These are phyloP conservation scores for Macadamia tetraphylla DNA, from an alignment of 164 flowering plant species.

Conservation along the genomic window DNA sequence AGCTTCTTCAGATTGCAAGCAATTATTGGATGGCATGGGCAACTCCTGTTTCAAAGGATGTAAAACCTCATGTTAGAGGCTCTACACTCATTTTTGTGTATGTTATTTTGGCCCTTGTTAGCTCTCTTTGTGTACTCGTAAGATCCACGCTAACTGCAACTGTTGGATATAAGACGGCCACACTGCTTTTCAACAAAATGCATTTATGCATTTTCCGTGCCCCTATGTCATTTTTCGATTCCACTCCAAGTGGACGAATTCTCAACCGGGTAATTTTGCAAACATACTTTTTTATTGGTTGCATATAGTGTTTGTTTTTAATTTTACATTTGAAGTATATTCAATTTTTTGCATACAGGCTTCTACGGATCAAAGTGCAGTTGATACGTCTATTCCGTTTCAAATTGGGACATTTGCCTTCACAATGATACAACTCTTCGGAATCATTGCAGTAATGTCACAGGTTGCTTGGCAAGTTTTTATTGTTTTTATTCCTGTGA, in stretches of 20 bases:
- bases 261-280: conserved; percentile 60
- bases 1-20: conserved; percentile 78
- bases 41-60: conserved; percentile 58
- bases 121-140: conserved; percentile 55
- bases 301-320: not conserved
- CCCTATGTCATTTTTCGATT: conserved; percentile 93
- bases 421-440: conserved; percentile 61
- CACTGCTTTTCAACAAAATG: conserved; percentile 70
- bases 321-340: not conserved
- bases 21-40: conserved; percentile 99
- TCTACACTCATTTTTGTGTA: conserved; percentile 53
- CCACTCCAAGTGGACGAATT: conserved; percentile 92
- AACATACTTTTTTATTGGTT: not conserved
- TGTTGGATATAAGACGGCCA: conserved; percentile 71
- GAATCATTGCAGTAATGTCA: conserved; percentile 83
- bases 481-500: conserved; percentile 67
- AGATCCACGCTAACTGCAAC: conserved; percentile 50
- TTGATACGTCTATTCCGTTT: conserved; percentile 50
- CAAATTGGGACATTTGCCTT: conserved; percentile 44
- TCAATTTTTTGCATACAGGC: conserved; percentile 40
- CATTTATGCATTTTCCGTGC: conserved; percentile 80
- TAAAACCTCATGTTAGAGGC: conserved; percentile 35
- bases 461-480: conserved; percentile 92
- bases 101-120: conserved; percentile 57
- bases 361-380: conserved; percentile 87